Conservation (phyloP, 345 rosid species). For the Melaleuca alternifolia region DNA sequence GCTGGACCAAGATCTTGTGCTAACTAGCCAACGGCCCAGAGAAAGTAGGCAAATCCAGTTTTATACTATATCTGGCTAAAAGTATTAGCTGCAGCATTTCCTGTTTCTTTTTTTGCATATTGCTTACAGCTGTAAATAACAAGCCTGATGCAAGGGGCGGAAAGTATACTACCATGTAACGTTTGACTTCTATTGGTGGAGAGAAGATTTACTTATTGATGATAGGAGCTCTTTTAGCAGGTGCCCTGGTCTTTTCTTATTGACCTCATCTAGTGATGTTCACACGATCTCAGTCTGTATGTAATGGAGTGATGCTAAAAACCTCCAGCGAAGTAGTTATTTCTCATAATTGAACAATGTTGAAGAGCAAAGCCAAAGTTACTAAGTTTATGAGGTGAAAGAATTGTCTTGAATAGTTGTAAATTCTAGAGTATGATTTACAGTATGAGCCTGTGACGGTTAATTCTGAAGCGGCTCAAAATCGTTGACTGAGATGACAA, state of each 20-base stretch:
- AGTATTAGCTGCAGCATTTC: neutral
- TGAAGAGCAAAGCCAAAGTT: neutral
- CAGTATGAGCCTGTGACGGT: neutral
- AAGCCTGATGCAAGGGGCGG: neutral
- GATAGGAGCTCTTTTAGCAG: neutral
- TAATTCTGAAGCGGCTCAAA: neutral
- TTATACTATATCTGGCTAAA: neutral
- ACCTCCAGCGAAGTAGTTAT: conserved; percentile 1
- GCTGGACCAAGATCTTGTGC: neutral
- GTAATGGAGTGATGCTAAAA: conserved; percentile 1
- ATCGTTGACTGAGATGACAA: neutral
- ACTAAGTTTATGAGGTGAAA: neutral
- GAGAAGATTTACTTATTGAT: neutral
- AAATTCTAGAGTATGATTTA: neutral
- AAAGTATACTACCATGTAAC: neutral
- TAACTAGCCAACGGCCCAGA: neutral
- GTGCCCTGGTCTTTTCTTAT: neutral
- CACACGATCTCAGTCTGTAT: neutral
- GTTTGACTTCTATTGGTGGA: neutral
- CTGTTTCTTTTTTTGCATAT: neutral
- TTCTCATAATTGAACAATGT: neutral
- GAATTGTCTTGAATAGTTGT: neutral
- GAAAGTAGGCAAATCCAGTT: neutral
- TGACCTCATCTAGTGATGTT: neutral
- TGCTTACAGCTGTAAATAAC: neutral